Evolutionary conservation across 257 asterid species (phyloP), one percentile per base, ranked within the genome.

Genomic region (Solanum pinnatisectum): DNA sequence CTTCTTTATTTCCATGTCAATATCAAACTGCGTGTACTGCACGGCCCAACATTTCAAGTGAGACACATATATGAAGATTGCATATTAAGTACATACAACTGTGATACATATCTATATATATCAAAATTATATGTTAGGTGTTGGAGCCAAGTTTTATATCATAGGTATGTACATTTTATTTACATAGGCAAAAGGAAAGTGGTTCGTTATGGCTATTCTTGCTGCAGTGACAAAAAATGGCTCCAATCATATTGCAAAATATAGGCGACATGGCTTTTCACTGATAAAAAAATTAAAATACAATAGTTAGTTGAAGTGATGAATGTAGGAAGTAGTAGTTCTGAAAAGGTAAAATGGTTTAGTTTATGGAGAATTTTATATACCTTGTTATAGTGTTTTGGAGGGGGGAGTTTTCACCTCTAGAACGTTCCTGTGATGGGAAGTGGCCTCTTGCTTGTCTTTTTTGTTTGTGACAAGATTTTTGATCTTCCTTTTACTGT

Each of bases 181-280:
- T 52, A 52, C 63, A 52, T 6, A 18, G 63, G 63, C 9, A 1
- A 1, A 52, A 18, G 63, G 9, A 52, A 52, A 52, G 63, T 1
- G 0, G 1, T 52, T 0, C 0, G 0, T 52, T 52, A 52, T 52
- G 23, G 63, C 0, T 52, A 52, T 52, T 4, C n/a, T 6, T 52
- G 23, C 0, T 52, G n/a, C 10, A 52, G 0, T 52, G 63, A 52
- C 23, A 13, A 18, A 52, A 52, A 52, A 52, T 16, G 10, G 63
- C 63, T 52, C 23, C 0, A 52, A 52, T 52, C 23, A 52, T 16
- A 52, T 52, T 52, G 23, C 63, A 52, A 16, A 16, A 2, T 6
- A 23, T 16, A 18, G 0, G 4, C 10, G 63, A 20, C n/a, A 52
- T 52, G 63, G 1, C 63, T 52, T 52, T 52, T 52, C 3, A 52